Base-by-base conservation (phyloP, 768 basidiomycete genomes). In the Naematelia encephala region DNA sequence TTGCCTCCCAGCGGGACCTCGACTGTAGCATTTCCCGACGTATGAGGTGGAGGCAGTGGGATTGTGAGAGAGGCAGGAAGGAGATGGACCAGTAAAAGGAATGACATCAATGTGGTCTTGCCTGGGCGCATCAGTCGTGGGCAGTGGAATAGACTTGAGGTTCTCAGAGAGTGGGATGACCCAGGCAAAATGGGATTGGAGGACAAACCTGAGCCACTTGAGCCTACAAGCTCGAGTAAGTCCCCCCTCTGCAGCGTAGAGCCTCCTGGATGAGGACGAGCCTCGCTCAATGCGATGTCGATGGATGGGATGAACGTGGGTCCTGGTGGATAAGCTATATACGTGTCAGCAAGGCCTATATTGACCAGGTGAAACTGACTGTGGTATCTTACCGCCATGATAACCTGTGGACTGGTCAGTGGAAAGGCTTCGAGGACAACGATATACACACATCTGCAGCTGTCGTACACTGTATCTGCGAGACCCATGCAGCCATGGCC, bases 211-310 rank as follows among this genome's bases (percentile, higher is more conserved):
- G 67, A 69, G 19, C 72, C 72, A 29, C 54, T 62, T 0, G 65
- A 44, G 4, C 72, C 72, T 25, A 70, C 54, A 1, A 70, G 47
- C 59, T 73, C 69, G 4, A 73, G 46, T 34, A 73, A 43, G 54
- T 73, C 72, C 11, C 72, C 72, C 29, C 69, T 45, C 45, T 69
- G 69, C 26, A 73, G 52, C 0, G 60, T 60, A 26, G 72, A 68
- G 2, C 56, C 56, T 12, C 62, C 67, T 4, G 56, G 54, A 62
- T 70, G 69, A 11, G 64, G 63, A 34, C 69, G 51, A 2, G 61
- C 59, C 0, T 57, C 49, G 1, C 62, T 42, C 12, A 73, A 48
- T n/a, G 51, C 44, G 21, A 60, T 50, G 58, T 73, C 72, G 8
- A 73, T 62, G 4, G 55, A 22, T 11, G 58, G 60, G 11, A 68